These are phyloP conservation scores for Camellia sinensis DNA, from an alignment of 148 eudicot species.

Conservation along the genomic window DNA sequence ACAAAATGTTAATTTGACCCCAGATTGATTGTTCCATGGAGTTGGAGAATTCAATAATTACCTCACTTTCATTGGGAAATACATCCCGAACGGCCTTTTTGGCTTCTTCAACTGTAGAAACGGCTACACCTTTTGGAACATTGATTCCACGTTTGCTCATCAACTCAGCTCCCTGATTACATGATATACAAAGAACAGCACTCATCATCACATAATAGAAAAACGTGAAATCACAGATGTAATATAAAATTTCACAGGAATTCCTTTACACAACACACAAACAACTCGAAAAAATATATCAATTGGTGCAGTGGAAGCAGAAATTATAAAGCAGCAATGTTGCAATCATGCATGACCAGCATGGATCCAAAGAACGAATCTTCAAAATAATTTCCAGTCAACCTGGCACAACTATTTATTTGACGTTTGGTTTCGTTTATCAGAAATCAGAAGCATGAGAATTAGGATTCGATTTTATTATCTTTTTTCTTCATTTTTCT, in stretches of 20 bases:
- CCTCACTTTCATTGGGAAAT: slow-evolving; percentile 85
- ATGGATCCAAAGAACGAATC: not conserved
- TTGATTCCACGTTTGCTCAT: slow-evolving; percentile 86
- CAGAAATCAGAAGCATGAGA: too few relatives aligned
- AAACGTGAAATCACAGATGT: not conserved
- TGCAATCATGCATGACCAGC: not conserved
- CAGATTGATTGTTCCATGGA: too few relatives aligned
- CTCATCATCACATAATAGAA: not conserved
- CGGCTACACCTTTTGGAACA: slow-evolving; percentile 87
- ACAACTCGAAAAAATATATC: too few relatives aligned
- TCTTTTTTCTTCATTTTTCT: too few relatives aligned
- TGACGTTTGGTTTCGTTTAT: too few relatives aligned
- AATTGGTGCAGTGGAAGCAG: too few relatives aligned
- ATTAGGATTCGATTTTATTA: too few relatives aligned
- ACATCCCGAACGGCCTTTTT: slow-evolving; percentile 54
- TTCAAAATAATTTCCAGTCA: not conserved
- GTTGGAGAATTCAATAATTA: slow-evolving; percentile 16
- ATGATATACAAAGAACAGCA: not conserved
- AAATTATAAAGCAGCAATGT: not conserved
- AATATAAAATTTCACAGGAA: not conserved
- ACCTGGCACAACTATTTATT: too few relatives aligned
- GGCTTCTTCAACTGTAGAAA: slow-evolving; percentile 62
- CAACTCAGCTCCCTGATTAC: slow-evolving; percentile 81
- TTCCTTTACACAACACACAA: not conserved
- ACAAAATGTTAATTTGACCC: not conserved